phyloP scores from a whole-genome alignment of 164 flowering plant species.

The Euptelea pleiosperma region DNA sequence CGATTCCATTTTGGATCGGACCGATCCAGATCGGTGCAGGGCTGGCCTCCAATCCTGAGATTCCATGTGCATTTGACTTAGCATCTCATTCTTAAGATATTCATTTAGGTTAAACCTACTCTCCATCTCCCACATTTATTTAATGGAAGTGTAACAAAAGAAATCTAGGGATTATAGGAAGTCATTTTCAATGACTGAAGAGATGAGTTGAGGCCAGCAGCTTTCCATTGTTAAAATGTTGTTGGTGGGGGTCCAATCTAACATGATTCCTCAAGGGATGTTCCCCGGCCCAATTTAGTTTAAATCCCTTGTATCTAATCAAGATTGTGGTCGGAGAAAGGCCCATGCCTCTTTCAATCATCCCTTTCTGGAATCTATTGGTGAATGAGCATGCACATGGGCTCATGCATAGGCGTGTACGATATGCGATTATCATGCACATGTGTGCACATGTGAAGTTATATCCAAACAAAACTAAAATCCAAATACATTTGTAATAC shows the following conservation, averaged over 20 bases:
- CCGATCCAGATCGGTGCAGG: no score
- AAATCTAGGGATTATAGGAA: constrained; percentile 1
- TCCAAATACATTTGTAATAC: neutral
- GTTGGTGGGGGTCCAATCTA: constrained; percentile 17
- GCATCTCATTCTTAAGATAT: neutral
- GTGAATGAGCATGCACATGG: constrained; percentile 4
- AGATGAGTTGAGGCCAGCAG: constrained; percentile 12
- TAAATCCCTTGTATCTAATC: constrained; percentile 6
- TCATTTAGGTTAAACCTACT: neutral
- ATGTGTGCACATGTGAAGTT: constrained; percentile 13
- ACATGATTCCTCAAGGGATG: constrained; percentile 6
- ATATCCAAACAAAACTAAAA: neutral
- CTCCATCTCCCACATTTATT: neutral
- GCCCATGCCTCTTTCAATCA: constrained; percentile 12
- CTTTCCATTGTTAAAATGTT: neutral
- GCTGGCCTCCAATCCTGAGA: no score
- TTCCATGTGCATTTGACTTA: constrained; percentile 20
- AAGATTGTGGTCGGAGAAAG: constrained; percentile 11
- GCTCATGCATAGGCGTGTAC: neutral
- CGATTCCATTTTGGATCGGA: no score
- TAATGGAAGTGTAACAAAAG: neutral
- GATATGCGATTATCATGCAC: neutral
- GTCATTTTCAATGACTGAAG: constrained; percentile 10
- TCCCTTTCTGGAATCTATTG: neutral
- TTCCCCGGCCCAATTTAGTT: constrained; percentile 9